Evolutionary conservation across 345 rosid genomes (phyloP).

Genomic region (Hibiscus syriacus): DNA sequence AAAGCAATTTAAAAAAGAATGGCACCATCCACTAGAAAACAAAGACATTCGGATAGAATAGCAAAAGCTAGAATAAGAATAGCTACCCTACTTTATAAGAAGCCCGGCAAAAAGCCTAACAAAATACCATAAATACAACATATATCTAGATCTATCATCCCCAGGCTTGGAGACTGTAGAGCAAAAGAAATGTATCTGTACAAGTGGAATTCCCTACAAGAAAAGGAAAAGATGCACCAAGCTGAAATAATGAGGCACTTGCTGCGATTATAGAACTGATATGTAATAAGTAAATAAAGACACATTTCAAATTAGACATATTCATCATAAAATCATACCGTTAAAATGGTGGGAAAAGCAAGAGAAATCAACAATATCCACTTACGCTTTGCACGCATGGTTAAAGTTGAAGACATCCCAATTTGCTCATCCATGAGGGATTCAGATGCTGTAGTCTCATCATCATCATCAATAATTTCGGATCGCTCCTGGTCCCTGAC

Average conservation of each 20-base stretch:
- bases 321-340: not conserved
- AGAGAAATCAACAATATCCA: conserved; percentile 5
- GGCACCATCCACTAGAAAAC: not conserved
- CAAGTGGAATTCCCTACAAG: too few species aligned
- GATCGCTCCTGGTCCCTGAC: conserved; percentile 24
- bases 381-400: conserved; percentile 32
- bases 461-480: conserved; percentile 21
- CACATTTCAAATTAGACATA: not conserved
- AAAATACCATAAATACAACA: not conserved
- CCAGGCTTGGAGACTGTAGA: not conserved
- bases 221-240: conserved; percentile 9
- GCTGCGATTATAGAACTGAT: not conserved
- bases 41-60: not conserved
- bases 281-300: not conserved
- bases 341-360: not conserved
- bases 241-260: not conserved
- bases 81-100: not conserved
- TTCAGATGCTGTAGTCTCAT: conserved; percentile 19
- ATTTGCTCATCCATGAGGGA: conserved; percentile 15
- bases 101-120: not conserved
- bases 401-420: conserved; percentile 16
- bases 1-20: not conserved
- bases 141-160: not conserved
- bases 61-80: not conserved
- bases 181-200: conserved; percentile 9